Conservation (phyloP, 805 yeast genomes). For the Metschnikowia shivogae region DNA sequence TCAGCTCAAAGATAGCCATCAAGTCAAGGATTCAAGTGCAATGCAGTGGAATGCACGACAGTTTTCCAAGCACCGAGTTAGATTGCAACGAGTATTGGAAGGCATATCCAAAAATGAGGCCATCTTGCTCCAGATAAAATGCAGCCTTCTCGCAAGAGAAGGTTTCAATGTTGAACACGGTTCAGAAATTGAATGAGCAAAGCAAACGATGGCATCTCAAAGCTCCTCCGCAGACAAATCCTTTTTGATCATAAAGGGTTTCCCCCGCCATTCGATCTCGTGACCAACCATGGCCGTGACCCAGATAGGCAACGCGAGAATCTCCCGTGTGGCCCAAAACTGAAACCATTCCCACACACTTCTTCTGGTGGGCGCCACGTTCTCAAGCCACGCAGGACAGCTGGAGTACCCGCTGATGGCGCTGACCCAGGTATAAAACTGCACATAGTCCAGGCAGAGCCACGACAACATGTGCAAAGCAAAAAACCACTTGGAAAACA, state of each 20-base stretch:
- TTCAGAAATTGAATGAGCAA: too few relatives aligned
- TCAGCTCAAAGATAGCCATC: too few relatives aligned
- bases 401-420: constrained; percentile 13
- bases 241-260: constrained; percentile 65
- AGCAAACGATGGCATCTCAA: constrained; percentile 4
- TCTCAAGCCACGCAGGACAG: constrained; percentile 14
- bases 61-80: too few relatives aligned
- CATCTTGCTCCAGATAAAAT: too few relatives aligned
- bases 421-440: constrained; percentile 44
- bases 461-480: constrained; percentile 55
- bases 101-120: too few relatives aligned
- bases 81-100: too few relatives aligned
- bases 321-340: constrained; percentile 66
- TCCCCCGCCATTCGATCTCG: constrained; percentile 73
- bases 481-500: constrained; percentile 38
- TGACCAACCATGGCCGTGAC: constrained; percentile 72
- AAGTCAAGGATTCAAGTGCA: too few relatives aligned
- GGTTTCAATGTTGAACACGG: too few relatives aligned
- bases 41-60: too few relatives aligned
- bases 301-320: constrained; percentile 83
- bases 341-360: constrained; percentile 24
- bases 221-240: constrained; percentile 76
- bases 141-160: too few relatives aligned
- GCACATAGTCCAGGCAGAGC: constrained; percentile 61
- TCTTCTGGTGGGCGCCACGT: constrained; percentile 17